Evolutionary conservation across 371 early-diverging fungal genomes (phyloP).

Genomic region (Mucor racemosus): DNA sequence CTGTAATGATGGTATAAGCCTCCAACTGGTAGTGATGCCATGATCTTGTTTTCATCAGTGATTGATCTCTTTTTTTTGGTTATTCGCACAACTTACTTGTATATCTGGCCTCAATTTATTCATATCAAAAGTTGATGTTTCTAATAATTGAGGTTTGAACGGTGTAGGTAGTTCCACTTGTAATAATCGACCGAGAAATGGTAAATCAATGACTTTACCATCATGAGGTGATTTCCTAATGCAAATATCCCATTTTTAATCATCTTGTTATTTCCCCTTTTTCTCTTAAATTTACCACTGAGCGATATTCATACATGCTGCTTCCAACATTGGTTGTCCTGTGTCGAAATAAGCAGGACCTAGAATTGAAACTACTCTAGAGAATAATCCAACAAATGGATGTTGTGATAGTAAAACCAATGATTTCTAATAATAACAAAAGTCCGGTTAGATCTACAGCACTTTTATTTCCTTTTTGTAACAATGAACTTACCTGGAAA

Average conservation of each 20-base stretch:
- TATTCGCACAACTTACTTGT: constrained; percentile 42
- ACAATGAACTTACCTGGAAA: constrained; percentile 67
- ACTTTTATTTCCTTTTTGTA: neutral
- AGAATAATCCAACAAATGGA: constrained; percentile 87
- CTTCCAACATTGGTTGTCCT: constrained; percentile 80
- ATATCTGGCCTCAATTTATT: constrained; percentile 69
- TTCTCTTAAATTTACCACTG: constrained; percentile 64
- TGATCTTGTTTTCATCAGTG: constrained; percentile 44
- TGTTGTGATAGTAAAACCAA: constrained; percentile 87
- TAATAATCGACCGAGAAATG: constrained; percentile 73
- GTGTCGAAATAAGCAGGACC: constrained; percentile 83
- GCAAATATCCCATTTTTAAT: neutral
- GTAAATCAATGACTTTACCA: constrained; percentile 63
- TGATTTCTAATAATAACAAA: constrained; percentile 66
- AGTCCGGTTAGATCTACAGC: constrained; percentile 5
- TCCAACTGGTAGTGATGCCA: constrained; percentile 72
- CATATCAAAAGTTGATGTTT: constrained; percentile 75
- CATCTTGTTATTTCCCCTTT: neutral
- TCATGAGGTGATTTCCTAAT: constrained; percentile 36
- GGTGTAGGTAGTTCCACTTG: constrained; percentile 80
- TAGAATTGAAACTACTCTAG: constrained; percentile 71
- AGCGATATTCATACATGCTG: constrained; percentile 81
- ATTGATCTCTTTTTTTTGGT: neutral
- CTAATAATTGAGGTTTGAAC: constrained; percentile 80
- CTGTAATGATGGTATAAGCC: constrained; percentile 81